phyloP scores from a whole-genome alignment of 148 eudicot genomes.

The Vaccinium vitisidaea region DNA sequence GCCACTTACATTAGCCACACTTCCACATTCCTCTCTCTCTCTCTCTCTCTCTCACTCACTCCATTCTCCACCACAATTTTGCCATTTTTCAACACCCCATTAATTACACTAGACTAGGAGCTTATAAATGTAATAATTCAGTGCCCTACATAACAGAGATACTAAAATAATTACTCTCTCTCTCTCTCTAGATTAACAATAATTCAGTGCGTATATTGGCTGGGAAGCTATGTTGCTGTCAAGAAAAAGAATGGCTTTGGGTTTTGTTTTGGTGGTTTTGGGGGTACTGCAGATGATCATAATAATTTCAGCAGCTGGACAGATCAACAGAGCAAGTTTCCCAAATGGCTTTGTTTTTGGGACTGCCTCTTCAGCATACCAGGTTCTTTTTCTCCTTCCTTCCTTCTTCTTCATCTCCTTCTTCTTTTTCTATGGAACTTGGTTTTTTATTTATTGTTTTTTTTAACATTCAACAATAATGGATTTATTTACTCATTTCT shows the following conservation, averaged over 20 bases:
- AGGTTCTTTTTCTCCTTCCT: not conserved
- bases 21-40: not conserved
- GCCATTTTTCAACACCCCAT: not conserved
- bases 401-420: not conserved
- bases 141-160: not conserved
- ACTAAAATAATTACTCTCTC: not conserved
- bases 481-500: not conserved
- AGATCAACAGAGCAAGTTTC: not conserved
- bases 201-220: not conserved
- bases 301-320: not conserved
- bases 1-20: not conserved
- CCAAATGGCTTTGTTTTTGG: not conserved
- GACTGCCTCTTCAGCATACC: conserved; percentile 3
- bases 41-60: not conserved
- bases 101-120: too few relatives aligned
- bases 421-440: too few relatives aligned
- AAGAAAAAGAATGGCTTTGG: not conserved
- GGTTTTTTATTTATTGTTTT: not conserved
- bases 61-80: not conserved
- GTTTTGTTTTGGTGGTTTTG: not conserved
- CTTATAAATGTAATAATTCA: not conserved
- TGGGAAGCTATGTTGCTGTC: not conserved
- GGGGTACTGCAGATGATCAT: not conserved
- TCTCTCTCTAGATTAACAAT: not conserved
- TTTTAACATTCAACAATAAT: not conserved